Evolutionary conservation across 2,329 filamentous ascomycete species (phyloP).

Genomic region (Monosporascus sp.): DNA sequence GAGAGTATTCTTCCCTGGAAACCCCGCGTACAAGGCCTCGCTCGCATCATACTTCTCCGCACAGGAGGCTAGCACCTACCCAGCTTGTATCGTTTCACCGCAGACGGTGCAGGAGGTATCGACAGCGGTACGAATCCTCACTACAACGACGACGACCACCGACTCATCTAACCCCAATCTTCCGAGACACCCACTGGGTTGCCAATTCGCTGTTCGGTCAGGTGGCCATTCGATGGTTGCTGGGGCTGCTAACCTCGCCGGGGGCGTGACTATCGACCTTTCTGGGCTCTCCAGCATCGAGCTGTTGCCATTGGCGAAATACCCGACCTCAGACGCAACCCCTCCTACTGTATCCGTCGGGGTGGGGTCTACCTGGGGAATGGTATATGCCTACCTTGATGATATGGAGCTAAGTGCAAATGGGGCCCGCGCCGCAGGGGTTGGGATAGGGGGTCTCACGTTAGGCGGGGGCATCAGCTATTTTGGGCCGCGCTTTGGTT

Average conservation of each 20-base stretch:
- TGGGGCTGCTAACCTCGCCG: conserved; percentile 1
- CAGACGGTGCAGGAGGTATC: too few relatives aligned
- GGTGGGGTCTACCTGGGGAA: too few relatives aligned
- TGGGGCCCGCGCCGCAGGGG: conserved; percentile 36
- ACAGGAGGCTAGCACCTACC: too few relatives aligned
- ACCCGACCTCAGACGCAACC: too few relatives aligned
- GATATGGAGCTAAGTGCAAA: conserved; percentile 16
- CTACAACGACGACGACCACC: too few relatives aligned
- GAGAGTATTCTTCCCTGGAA: too few relatives aligned
- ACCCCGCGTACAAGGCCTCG: too few relatives aligned
- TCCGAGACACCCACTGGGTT: background rate
- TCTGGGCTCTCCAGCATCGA: conserved; percentile 1
- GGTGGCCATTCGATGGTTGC: conserved; percentile 1
- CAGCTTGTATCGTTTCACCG: too few relatives aligned
- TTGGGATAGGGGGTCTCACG: conserved; percentile 40
- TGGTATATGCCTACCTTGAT: background rate
- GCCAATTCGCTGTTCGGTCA: conserved; percentile 3
- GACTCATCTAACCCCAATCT: too few relatives aligned
- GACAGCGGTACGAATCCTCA: too few relatives aligned
- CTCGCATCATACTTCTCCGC: too few relatives aligned
- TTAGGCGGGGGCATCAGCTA: conserved; percentile 46
- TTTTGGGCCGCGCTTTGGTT: conserved; percentile 39
- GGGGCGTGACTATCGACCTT: conserved; percentile 5
- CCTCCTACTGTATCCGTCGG: too few relatives aligned
- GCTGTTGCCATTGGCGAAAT: background rate